Percentiles rank a stretch among this genome's conserved stretches.
Conservation (phyloP, 164 flowering plant species). For the Chloranthus sessilifolius region DNA sequence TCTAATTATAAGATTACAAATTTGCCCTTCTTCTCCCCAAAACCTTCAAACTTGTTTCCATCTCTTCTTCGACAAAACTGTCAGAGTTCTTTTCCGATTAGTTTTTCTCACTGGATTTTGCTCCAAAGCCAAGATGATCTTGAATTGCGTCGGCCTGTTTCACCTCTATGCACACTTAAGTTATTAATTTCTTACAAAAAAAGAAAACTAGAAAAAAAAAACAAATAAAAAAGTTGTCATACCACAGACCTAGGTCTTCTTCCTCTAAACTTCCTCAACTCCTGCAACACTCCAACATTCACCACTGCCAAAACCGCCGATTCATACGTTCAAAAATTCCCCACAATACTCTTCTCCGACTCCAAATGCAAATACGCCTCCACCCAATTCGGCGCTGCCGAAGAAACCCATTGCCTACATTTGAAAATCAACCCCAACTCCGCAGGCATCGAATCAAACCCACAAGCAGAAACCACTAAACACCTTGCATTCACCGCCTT, state of each 20-base stretch:
- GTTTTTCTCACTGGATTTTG: no score
- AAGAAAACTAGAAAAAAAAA: no score
- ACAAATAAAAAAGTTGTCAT: conserved; percentile 3
- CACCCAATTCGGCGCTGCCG: conserved; percentile 41
- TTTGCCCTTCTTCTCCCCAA: no score
- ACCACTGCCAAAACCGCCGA: conserved; percentile 73
- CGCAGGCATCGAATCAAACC: conserved; percentile 81
- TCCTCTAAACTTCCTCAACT: conserved; percentile 54
- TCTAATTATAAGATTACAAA: no score
- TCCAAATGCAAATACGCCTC: conserved; percentile 75
- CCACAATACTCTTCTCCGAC: conserved; percentile 59
- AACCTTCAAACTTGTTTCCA: no score
- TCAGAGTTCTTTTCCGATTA: no score
- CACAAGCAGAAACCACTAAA: conserved; percentile 75
- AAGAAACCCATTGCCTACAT: conserved; percentile 54
- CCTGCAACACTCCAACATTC: conserved; percentile 41
- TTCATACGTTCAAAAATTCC: conserved; percentile 70
- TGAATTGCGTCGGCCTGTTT: no score
- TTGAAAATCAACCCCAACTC: conserved; percentile 70
- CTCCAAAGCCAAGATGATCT: no score
- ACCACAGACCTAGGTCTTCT: conserved; percentile 56
- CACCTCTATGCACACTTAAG: no score
- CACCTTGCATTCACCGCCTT: conserved; percentile 46
- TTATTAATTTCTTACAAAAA: no score
- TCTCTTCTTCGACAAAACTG: no score